phyloP scores from a whole-genome alignment of 2,329 filamentous ascomycete species.

The Diaporthe australafricana region DNA sequence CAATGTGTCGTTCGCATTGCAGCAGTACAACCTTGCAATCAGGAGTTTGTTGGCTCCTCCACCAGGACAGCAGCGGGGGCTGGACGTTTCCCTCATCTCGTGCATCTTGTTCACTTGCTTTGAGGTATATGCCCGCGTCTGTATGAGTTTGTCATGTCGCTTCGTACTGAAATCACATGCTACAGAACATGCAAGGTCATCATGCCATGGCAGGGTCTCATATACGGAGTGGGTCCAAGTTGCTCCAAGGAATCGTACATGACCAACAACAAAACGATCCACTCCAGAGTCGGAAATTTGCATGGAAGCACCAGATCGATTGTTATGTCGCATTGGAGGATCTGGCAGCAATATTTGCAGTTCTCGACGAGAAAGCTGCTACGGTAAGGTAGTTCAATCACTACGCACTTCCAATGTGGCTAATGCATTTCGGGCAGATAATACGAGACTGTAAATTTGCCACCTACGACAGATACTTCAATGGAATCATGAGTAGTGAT shows the following conservation, averaged over 20 bases:
- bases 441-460: background rate
- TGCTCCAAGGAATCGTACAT: slow-evolving; percentile 11
- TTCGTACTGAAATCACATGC: background rate
- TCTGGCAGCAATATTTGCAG: background rate
- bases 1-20: background rate
- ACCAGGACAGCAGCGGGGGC: background rate
- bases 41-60: background rate
- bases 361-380: background rate
- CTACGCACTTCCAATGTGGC: background rate
- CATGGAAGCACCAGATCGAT: background rate
- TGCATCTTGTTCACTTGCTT: slow-evolving; percentile 16
- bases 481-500: background rate
- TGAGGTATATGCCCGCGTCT: background rate
- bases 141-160: background rate
- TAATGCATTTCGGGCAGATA: background rate
- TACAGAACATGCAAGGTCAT: slow-evolving; percentile 12
- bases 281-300: background rate
- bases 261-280: background rate
- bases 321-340: background rate
- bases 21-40: background rate
- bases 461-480: background rate
- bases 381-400: background rate
- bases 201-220: slow-evolving; percentile 3
- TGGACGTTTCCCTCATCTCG: slow-evolving; percentile 1
- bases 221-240: background rate